These are phyloP conservation scores for Trametes sanguinea DNA, from an alignment of 768 basidiomycete genomes.

Conservation along the genomic window DNA sequence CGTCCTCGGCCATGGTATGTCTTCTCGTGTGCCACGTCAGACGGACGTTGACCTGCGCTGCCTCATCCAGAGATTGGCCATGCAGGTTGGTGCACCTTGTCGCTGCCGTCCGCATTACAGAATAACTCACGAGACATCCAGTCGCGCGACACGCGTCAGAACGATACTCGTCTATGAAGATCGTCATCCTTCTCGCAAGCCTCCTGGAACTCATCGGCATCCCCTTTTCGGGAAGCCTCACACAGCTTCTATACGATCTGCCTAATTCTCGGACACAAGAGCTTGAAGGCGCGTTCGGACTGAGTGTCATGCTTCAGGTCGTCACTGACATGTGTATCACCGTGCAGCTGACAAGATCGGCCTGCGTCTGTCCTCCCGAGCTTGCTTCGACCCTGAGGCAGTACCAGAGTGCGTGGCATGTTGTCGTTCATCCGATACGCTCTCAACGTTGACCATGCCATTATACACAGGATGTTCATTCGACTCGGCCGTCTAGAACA, in stretches of 20 bases:
- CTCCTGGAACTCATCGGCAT: constrained; percentile 55
- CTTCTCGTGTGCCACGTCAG: neutral
- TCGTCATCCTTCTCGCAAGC: constrained; percentile 44
- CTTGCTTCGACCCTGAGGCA: constrained; percentile 84
- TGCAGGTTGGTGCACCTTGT: constrained; percentile 45
- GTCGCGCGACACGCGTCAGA: constrained; percentile 50
- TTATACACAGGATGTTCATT: constrained; percentile 59
- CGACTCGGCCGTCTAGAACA: constrained; percentile 64
- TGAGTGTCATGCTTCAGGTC: too few relatives aligned
- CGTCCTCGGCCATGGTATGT: constrained; percentile 79
- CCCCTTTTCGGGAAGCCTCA: constrained; percentile 49
- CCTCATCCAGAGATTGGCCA: constrained; percentile 74
- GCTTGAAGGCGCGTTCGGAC: constrained; percentile 58
- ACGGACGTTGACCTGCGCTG: too few relatives aligned
- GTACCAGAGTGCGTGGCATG: constrained; percentile 61
- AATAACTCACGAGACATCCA: neutral
- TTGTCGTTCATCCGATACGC: neutral
- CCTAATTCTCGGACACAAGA: constrained; percentile 86
- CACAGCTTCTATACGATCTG: constrained; percentile 60
- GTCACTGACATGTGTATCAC: too few relatives aligned
- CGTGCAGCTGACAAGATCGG: constrained; percentile 82
- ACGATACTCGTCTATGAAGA: constrained; percentile 42
- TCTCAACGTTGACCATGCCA: neutral
- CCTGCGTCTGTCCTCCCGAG: constrained; percentile 72
- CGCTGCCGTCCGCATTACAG: neutral